These are phyloP conservation scores for Gnomoniopsis smithogilvyi DNA, from an alignment of 2,329 filamentous ascomycete genomes.

Conservation along the genomic window DNA sequence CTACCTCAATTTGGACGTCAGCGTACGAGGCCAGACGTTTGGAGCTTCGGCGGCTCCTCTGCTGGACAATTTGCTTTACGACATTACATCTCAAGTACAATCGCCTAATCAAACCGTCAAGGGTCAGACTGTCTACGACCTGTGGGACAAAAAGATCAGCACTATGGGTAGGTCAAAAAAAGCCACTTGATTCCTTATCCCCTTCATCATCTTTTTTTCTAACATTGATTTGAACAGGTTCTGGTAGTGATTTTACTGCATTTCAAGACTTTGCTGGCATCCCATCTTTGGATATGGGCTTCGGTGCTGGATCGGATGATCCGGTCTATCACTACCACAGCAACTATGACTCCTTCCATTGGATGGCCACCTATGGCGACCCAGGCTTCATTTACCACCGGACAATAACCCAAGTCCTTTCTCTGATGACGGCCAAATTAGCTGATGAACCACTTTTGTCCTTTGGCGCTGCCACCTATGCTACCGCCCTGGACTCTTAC, in stretches of 20 bases:
- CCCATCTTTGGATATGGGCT: conserved; percentile 50
- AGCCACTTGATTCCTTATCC: too few species aligned
- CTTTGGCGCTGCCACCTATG: conserved; percentile 64
- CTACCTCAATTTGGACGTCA: conserved; percentile 78
- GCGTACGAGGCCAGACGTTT: conserved; percentile 40
- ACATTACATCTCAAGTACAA: conserved; percentile 14
- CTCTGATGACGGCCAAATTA: conserved; percentile 58
- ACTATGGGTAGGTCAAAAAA: conserved; percentile 53
- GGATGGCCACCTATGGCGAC: conserved; percentile 80
- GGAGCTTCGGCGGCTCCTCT: conserved; percentile 63
- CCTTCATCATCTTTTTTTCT: background rate
- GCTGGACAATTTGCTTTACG: conserved; percentile 53
- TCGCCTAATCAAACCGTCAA: conserved; percentile 25
- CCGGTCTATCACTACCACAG: conserved; percentile 74
- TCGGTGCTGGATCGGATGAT: conserved; percentile 38
- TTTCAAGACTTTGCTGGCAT: conserved; percentile 60
- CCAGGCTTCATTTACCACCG: conserved; percentile 61
- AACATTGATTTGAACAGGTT: background rate
- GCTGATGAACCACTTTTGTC: conserved; percentile 60
- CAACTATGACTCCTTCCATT: conserved; percentile 81
- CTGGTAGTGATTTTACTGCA: conserved; percentile 61
- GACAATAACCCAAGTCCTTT: conserved; percentile 64
- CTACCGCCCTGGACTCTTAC: conserved; percentile 50
- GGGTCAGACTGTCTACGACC: conserved; percentile 37
- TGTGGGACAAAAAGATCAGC: conserved; percentile 44